Evolutionary conservation across 768 basidiomycete species (phyloP).

Genomic region (Exsudoporus frostii): DNA sequence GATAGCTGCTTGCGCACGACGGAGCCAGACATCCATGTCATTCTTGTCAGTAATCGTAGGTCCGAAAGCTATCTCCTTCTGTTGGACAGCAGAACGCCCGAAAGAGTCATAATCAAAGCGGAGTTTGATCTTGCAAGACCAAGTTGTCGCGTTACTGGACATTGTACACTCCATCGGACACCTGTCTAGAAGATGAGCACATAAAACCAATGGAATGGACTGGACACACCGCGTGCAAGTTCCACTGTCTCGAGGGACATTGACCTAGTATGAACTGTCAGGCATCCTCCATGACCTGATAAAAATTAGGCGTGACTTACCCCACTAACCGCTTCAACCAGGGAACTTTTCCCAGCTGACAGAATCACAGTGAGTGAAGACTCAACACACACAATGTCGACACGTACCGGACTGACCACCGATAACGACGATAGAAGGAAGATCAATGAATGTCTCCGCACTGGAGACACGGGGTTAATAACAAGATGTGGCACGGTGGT

Average conservation of each 20-base stretch:
- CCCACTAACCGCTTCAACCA: slow-evolving; percentile 56
- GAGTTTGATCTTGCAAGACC: slow-evolving; percentile 46
- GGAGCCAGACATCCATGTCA: slow-evolving; percentile 40
- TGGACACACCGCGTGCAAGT: slow-evolving; percentile 52
- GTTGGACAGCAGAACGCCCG: slow-evolving; percentile 20
- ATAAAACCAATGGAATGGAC: not conserved
- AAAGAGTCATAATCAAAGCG: slow-evolving; percentile 31
- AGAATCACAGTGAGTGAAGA: not conserved
- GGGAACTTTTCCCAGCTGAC: slow-evolving; percentile 56
- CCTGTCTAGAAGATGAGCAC: slow-evolving; percentile 25
- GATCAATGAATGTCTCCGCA: slow-evolving; percentile 37
- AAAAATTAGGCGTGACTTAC: slow-evolving; percentile 30
- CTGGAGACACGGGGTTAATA: slow-evolving; percentile 23
- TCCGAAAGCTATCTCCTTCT: slow-evolving; percentile 28
- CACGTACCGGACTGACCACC: slow-evolving; percentile 52
- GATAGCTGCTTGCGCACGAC: slow-evolving; percentile 46
- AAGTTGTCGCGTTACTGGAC: slow-evolving; percentile 36
- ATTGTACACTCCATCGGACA: slow-evolving; percentile 55
- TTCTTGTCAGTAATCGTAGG: slow-evolving; percentile 26
- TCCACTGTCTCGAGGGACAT: slow-evolving; percentile 58
- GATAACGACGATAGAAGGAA: slow-evolving; percentile 55
- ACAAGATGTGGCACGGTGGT: not conserved
- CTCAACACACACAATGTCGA: not conserved
- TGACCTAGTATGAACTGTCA: slow-evolving; percentile 41
- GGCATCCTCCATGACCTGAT: not conserved